A percentile compares a stretch with the other conserved stretches of the same genome.
These are phyloP conservation scores for Sclerotinia sclerotiorum DNA, from an alignment of 2,329 filamentous ascomycete genomes.

Conservation along the genomic window DNA sequence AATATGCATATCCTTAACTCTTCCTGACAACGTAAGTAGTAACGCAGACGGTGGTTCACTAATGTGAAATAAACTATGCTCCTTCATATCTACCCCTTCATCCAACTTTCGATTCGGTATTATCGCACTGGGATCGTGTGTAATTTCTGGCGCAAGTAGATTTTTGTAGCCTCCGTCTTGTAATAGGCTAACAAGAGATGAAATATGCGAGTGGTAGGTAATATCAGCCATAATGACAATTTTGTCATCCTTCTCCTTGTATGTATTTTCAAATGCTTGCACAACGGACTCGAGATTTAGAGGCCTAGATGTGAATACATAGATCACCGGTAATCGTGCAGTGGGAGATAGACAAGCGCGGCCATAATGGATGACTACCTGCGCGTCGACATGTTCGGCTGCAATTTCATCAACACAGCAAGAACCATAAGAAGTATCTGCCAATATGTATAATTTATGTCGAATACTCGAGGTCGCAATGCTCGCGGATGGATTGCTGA, in stretches of 20 bases:
- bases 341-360: conserved; percentile 90
- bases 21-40: conserved; percentile 81
- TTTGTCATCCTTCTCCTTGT: conserved; percentile 57
- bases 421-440: conserved; percentile 93
- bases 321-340: conserved; percentile 80
- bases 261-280: conserved; percentile 64
- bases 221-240: conserved; percentile 87
- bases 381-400: conserved; percentile 86
- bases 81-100: conserved; percentile 43
- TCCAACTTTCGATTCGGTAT: conserved; percentile 75
- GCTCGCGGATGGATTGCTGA: conserved; percentile 26
- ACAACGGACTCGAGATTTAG: conserved; percentile 61
- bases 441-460: conserved; percentile 71
- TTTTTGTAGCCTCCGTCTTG: conserved; percentile 64
- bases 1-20: conserved; percentile 76
- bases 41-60: conserved; percentile 81
- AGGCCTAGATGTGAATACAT: conserved; percentile 78
- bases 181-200: conserved; percentile 55
- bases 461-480: not conserved
- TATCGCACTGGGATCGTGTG: conserved; percentile 74
- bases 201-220: conserved; percentile 76
- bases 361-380: conserved; percentile 93
- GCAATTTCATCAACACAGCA: conserved; percentile 98
- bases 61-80: conserved; percentile 75
- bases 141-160: conserved; percentile 67